Base-by-base conservation (phyloP, 805 yeast species). In the Saturnispora gosingensis region DNA sequence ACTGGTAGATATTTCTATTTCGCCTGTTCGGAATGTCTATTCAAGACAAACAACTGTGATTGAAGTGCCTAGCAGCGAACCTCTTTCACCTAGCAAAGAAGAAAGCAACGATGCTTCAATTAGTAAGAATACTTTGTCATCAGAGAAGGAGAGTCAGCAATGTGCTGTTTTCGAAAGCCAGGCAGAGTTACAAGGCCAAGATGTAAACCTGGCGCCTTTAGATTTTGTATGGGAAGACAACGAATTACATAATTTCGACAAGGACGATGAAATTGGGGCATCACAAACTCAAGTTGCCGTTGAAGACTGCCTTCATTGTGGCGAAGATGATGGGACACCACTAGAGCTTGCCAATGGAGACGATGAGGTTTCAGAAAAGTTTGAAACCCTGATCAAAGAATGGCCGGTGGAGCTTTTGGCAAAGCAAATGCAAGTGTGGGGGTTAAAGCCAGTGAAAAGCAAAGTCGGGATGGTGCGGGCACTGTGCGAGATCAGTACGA, bases 381-480 rank as follows among this genome's bases (percentile, higher is more conserved):
- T 47, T 9, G 46, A 43, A 22, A 60, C 34, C n/a, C 25, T 49
- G 34, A 49, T 50, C 25, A 46, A 45, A 27, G 51, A 43, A 5
- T 54, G 55, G 55, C 43, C 45, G 7, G 32, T 40, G 4, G 36
- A 35, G 2, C 15, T 22, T 28, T 22, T 63, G 27, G 62, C 56
- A 39, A 52, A 54, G 22, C 62, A 61, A 48, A 58, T 72, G 46
- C 53, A 53, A 8, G 60, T 57, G 20, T 71, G 73, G 74, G 74
- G 71, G 1, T 55, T 73, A 49, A 72, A 71, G 51, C 72, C 72
- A 2, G 62, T 60, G 6, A 65, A 25, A 20, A 50, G 47, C 15
- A 48, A 39, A 27, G 34, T 30, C 3, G 46, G 39, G 10, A 39
- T 56, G 32, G 34, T 48, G 15, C 42, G 34, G 5, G 18, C 22